Conservation (phyloP, 371 early-diverging fungal genomes). For the Mucor ambiguus region DNA sequence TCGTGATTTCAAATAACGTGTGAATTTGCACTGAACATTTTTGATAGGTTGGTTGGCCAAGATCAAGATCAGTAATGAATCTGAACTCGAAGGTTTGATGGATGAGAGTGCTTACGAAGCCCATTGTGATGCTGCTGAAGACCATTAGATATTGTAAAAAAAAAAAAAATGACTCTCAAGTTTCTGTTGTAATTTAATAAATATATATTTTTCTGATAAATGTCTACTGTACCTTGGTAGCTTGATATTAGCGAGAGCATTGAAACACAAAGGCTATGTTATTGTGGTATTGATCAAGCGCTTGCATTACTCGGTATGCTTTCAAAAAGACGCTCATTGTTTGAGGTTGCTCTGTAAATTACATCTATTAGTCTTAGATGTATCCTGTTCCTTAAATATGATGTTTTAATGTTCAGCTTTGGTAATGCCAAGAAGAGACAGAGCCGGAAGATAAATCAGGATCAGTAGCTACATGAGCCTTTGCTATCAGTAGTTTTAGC, state of each 20-base stretch:
- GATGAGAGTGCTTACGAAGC: conserved; percentile 72
- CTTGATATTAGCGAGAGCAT: neutral
- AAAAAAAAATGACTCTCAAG: neutral
- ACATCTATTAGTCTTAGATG: no score
- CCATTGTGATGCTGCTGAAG: conserved; percentile 44
- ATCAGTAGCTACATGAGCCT: no score
- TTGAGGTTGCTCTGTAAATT: no score
- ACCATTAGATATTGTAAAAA: conserved; percentile 22
- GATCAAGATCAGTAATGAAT: conserved; percentile 74
- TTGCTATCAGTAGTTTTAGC: no score
- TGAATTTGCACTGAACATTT: conserved; percentile 6
- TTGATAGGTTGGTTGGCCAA: conserved; percentile 90
- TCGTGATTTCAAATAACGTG: conserved; percentile 7
- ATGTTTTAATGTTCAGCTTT: no score
- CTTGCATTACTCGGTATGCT: no score
- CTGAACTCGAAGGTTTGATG: conserved; percentile 74
- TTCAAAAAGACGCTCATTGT: neutral
- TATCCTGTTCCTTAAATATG: no score
- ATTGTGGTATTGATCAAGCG: no score
- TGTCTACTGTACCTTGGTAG: neutral
- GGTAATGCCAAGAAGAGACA: no score
- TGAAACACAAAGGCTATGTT: neutral
- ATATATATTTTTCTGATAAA: neutral
- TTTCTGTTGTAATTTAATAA: conserved; percentile 16
- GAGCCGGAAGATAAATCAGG: no score